Evolutionary conservation across 75 land plant species (phyloP).

Genomic region (Pinus tabuliformis): DNA sequence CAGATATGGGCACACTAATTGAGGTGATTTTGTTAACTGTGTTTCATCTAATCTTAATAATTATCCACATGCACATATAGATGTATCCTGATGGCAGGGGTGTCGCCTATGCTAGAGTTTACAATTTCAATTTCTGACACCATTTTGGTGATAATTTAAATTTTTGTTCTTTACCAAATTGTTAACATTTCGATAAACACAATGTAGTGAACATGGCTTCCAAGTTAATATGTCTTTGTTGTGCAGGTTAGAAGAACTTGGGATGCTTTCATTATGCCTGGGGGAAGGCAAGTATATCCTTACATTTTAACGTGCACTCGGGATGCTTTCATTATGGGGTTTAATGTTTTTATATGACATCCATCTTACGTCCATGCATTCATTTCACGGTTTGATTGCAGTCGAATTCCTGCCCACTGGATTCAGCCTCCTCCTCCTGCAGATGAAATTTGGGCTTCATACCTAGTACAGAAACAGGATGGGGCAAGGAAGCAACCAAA

Average conservation of each 20-base stretch:
- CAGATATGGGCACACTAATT: conserved; percentile 91
- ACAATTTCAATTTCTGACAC: neutral
- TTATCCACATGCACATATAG: neutral
- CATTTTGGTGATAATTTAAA: neutral
- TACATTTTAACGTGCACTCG: neutral
- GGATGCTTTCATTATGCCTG: conserved; percentile 91
- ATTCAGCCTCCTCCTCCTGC: conserved; percentile 86
- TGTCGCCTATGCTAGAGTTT: neutral
- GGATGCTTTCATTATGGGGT: neutral
- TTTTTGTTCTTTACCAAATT: neutral
- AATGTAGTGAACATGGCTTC: neutral
- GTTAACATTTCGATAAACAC: neutral
- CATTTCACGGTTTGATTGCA: conserved; percentile 29
- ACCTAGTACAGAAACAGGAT: conserved; percentile 30
- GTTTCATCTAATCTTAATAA: neutral
- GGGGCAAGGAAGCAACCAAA: too few relatives aligned
- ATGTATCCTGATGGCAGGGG: neutral
- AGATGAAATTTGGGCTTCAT: conserved; percentile 86
- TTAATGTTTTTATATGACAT: conserved; percentile 2
- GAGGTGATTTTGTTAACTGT: conserved; percentile 46
- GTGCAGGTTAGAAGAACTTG: conserved; percentile 86
- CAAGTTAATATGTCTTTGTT: neutral
- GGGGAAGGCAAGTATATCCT: conserved; percentile 66
- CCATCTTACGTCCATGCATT: neutral
- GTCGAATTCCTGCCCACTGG: conserved; percentile 96